Base-by-base conservation (phyloP, 2,329 filamentous ascomycete species). In the Stemphylium beticola region DNA sequence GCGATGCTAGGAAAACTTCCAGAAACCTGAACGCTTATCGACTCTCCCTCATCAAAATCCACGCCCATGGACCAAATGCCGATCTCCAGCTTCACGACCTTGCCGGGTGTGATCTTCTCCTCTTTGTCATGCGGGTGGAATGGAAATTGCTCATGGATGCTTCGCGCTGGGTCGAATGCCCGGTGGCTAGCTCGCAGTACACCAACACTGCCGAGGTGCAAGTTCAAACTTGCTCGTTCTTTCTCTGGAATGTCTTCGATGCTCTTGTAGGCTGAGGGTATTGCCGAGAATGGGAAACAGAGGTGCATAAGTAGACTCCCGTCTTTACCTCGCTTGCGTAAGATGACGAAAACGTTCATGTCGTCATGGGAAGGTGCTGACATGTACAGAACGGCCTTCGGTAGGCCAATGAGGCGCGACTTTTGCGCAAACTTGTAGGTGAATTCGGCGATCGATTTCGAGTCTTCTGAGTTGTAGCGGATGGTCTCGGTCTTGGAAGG, bases 161-260 rank as follows among this genome's bases (percentile, higher is more conserved):
- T 59, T 44, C 48, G 58, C 5, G 49, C 46, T 14, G 53, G 44
- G 29, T 65, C 55, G 22, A 78, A 74, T 3, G 64, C 69, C 2
- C 79, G 71, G 40, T 80, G 78, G 0, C 78, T 80, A 1, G 79
- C 79, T 1, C 79, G 70, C 18, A 82, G 64, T 11, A 80, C 75
- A 14, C 79, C 79, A 5, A 76, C 71, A 2, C 77, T 74, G 0
- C 79, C 78, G 1, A 75, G 60, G 55, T 81, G 76, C 4, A 79
- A 64, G 31, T 77, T 78, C n/a, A 77, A 55, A 36, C 75, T 78
- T 3, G 67, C 62, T 20, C 71, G 70, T 0, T 81, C 74, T 44
- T 77, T 74, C 18, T 73, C 66, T 80, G 88, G 67, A 83, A 86
- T 75, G 83, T 88, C 52, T 82, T 88, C 78, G 78, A 84, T 72